Evolutionary conservation across 2,329 filamentous ascomycete genomes (phyloP).

Genomic region (Ceratocystiopsis sp.): DNA sequence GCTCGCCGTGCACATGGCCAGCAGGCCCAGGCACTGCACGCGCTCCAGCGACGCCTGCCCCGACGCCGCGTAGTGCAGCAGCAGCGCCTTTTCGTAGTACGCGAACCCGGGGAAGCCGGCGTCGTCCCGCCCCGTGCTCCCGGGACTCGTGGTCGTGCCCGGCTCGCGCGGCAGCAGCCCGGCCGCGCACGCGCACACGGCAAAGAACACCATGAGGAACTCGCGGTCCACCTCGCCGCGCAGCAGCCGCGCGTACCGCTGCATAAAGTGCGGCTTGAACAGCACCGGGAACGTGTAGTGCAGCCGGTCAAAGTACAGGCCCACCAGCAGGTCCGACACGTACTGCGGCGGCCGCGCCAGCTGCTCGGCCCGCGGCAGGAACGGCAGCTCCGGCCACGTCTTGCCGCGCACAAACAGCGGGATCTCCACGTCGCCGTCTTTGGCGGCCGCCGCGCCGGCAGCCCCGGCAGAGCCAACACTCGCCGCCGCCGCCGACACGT

Average conservation of each 20-base stretch:
- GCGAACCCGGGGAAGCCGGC: slow-evolving; percentile 10
- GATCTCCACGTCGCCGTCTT: slow-evolving; percentile 10
- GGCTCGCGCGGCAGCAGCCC: slow-evolving; percentile 10
- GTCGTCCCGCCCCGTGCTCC: slow-evolving; percentile 1
- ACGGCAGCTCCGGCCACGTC: slow-evolving; percentile 14
- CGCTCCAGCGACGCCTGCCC: slow-evolving; percentile 14
- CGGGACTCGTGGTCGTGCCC: too few species aligned
- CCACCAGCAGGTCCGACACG: slow-evolving; percentile 13
- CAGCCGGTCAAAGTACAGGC: slow-evolving; percentile 15
- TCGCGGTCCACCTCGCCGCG: slow-evolving; percentile 6
- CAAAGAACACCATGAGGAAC: slow-evolving; percentile 15
- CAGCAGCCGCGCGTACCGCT: slow-evolving; percentile 9
- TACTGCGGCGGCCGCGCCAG: slow-evolving; percentile 14
- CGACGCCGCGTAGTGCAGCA: slow-evolving; percentile 12
- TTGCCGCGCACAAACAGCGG: slow-evolving; percentile 14
- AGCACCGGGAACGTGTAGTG: slow-evolving; percentile 15
- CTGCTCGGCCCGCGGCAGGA: slow-evolving; percentile 12
- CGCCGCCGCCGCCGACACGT: too few species aligned
- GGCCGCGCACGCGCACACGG: slow-evolving; percentile 15
- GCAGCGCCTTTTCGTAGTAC: slow-evolving; percentile 12
- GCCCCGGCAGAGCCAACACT: too few species aligned
- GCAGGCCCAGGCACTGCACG: slow-evolving; percentile 15
- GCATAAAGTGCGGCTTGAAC: slow-evolving; percentile 14
- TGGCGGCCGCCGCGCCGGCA: neutral
- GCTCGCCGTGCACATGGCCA: slow-evolving; percentile 15